Evolutionary conservation across 2,329 filamentous ascomycete species (phyloP), one percentile per base, ranked within the genome.

Genomic region (Penicillium sumatraense): DNA sequence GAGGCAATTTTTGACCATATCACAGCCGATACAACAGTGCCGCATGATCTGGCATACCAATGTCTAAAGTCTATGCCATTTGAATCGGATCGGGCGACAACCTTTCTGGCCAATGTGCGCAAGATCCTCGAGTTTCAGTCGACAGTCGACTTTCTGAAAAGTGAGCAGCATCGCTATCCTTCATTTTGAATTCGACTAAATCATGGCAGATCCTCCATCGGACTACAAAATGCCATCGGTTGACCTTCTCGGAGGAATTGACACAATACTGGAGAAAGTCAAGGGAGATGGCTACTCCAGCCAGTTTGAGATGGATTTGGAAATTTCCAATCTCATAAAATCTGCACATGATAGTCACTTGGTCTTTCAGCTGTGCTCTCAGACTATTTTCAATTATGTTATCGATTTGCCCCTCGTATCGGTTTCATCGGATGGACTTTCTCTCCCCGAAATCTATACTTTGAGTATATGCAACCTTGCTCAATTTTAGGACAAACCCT

Each of bases 261-360:
- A 80, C 49, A 67, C 69, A 9, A 80, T 86, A 46, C 71, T 73
- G 38, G 56, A 68, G 5, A 82, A 78, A 14, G 75, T 79, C 4
- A 58, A 66, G 20, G 68, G 65, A 2, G 75, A 76, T 16, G 68
- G 69, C 3, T 86, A 81, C 61, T 66, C 71, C 3, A 82, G 77
- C 66, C 83, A 86, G 62, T 84, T 81, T 64, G 78, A 81, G 7
- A 84, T 85, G 59, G 80, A 85, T 61, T 58, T 73, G 7, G 82
- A 83, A 24, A 74, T 90, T 2, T 81, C 82, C 53, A 70, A 77
- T 31, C 70, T 84, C 7, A 75, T 86, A 31, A 77, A 78, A 21
- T 76, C 75, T 1, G 82, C 83, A 3, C 85, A 89, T 61, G 87
- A 90, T 65, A 85, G 86, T 1, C 88, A 90, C 64, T 62, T 77